These are phyloP conservation scores for Pouteria glomerata DNA, from an alignment of 148 eudicot genomes.

Conservation along the genomic window DNA sequence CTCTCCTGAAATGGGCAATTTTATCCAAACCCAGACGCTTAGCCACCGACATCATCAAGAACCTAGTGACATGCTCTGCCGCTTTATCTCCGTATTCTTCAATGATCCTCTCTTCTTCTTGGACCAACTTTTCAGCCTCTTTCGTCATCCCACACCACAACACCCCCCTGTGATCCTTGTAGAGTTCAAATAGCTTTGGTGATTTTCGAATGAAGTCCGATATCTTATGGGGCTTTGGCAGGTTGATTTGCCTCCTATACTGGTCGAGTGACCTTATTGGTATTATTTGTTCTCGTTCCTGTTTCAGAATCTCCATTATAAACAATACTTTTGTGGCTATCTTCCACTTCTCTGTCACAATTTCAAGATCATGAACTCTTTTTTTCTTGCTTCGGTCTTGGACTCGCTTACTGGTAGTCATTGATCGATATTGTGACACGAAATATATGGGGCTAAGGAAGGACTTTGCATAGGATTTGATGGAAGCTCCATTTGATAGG, in stretches of 20 bases:
- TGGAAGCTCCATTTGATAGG: neutral
- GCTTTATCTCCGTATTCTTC: slow-evolving; percentile 46
- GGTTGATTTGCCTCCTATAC: slow-evolving; percentile 58
- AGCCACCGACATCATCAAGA: slow-evolving; percentile 83
- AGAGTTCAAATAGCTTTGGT: slow-evolving; percentile 75
- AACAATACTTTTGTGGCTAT: slow-evolving; percentile 61
- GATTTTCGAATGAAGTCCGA: slow-evolving; percentile 72
- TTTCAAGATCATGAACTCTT: slow-evolving; percentile 68
- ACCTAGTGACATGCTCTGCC: slow-evolving; percentile 66
- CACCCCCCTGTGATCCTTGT: slow-evolving; percentile 57
- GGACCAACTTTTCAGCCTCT: slow-evolving; percentile 61
- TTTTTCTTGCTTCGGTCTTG: slow-evolving; percentile 80
- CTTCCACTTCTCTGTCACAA: slow-evolving; percentile 71
- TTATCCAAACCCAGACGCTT: slow-evolving; percentile 60
- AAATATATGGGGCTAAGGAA: neutral
- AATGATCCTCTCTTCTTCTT: slow-evolving; percentile 59
- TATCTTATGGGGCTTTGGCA: slow-evolving; percentile 79
- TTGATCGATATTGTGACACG: slow-evolving; percentile 26
- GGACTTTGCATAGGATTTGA: neutral
- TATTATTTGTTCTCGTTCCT: slow-evolving; percentile 63
- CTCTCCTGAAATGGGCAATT: slow-evolving; percentile 86
- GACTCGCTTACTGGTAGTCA: slow-evolving; percentile 72
- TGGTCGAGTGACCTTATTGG: slow-evolving; percentile 54
- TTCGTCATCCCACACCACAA: slow-evolving; percentile 84
- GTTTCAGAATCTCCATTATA: slow-evolving; percentile 60